Conservation (phyloP, 208 protist genomes). For the Crithidia expoeki region DNA sequence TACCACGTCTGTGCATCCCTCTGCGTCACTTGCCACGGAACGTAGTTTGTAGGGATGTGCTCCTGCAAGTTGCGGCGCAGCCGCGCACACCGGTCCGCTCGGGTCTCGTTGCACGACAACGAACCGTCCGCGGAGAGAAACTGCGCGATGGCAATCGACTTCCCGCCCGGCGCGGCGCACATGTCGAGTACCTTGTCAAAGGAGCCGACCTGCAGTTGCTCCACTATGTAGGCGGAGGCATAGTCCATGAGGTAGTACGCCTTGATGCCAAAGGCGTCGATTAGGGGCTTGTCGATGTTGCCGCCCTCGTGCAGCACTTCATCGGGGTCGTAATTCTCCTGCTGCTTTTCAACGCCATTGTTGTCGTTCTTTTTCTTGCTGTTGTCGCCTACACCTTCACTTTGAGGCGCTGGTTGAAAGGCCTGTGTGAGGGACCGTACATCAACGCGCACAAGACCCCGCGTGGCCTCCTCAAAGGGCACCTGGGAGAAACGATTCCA, state of each 20-base stretch:
- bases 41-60: conserved; percentile 72
- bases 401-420: conserved; percentile 20
- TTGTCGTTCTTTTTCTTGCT: too few relatives aligned
- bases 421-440: conserved; percentile 48
- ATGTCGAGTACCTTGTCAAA: conserved; percentile 86
- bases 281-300: conserved; percentile 42
- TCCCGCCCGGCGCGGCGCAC: conserved; percentile 81
- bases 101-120: conserved; percentile 79
- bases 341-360: neutral
- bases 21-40: conserved; percentile 62
- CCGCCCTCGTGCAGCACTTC: conserved; percentile 1
- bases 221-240: conserved; percentile 69
- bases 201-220: conserved; percentile 72
- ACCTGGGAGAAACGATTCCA: conserved; percentile 85
- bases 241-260: conserved; percentile 88
- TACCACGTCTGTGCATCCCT: conserved; percentile 78
- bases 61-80: conserved; percentile 74
- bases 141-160: conserved; percentile 80
- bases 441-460: conserved; percentile 59
- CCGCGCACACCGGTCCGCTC: conserved; percentile 59
- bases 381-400: neutral
- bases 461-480: conserved; percentile 62
- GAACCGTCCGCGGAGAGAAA: conserved; percentile 66
- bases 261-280: conserved; percentile 68
- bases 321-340: too few relatives aligned